Base-by-base conservation (phyloP, 495 filamentous ascomycete species). In the Friedmanniomyces endolithicus region DNA sequence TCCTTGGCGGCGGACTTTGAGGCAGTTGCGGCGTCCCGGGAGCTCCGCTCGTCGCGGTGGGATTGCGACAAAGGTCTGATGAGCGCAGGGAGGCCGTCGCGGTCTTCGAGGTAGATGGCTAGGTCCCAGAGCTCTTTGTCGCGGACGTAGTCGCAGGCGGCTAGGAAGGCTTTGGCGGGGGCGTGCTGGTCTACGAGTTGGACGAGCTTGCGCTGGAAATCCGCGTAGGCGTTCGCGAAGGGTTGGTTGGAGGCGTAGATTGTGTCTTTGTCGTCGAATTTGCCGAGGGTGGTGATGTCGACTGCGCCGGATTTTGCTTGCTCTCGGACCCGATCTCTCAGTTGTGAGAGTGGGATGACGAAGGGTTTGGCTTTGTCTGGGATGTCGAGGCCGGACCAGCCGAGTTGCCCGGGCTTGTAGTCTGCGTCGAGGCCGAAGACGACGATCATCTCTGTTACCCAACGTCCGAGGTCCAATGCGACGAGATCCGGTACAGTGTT, bases 91-190 rank as follows among this genome's bases (percentile, higher is more conserved):
- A 76, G 75, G 33, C 33, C 35, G 9, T 85, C 79, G 16, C 87
- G 81, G 63, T 97, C 90, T 63, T 96, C 90, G 11, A 97, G 82
- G 58, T 92, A 89, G 22, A 96, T 80, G 57, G 82, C 87, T 0
- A 90, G 71, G 46, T 87, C 76, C 49, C 84, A 87, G 29, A 97
- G 80, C 50, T 87, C 80, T 24, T 78, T 70, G 62, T 96, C 84
- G 24, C 90, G 85, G 45, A 97, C 76, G 6, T 77, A 74, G 64
- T 95, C 90, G 60, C 83, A 89, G 44, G 94, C 77, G 0, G 74
- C 57, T 6, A 70, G 65, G 49, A 58, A 61, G 1, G 70, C 67
- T 48, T 67, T 70, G 17, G 67, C 56, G 2, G 63, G 43, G 11
- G 65, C 69, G 22, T 61, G 56, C 44, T 65, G 52, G 14, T 53